Conservation (phyloP, 2,329 filamentous ascomycete genomes). For the Colletotrichum cordylinicola region DNA sequence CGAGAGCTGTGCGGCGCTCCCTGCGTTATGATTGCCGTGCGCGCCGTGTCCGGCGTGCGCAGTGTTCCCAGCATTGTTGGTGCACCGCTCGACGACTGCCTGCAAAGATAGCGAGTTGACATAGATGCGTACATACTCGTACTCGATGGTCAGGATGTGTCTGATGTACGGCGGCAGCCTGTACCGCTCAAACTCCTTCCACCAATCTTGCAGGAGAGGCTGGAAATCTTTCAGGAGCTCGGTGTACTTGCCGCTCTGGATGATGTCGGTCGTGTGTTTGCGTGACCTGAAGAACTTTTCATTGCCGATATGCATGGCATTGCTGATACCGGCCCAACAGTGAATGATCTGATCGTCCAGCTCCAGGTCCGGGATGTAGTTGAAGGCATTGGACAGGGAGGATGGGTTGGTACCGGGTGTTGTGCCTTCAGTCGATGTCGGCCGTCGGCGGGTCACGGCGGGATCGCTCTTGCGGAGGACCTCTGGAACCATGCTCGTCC, state of each 20-base stretch:
- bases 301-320: slow-evolving; percentile 90
- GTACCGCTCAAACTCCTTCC: slow-evolving; percentile 80
- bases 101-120: slow-evolving; percentile 94
- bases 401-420: slow-evolving; percentile 67
- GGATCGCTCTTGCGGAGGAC: slow-evolving; percentile 64
- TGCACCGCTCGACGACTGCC: slow-evolving; percentile 92
- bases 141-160: slow-evolving; percentile 90
- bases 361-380: slow-evolving; percentile 71
- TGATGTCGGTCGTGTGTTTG: slow-evolving; percentile 86
- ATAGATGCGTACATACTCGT: slow-evolving; percentile 93
- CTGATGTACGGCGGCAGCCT: slow-evolving; percentile 69
- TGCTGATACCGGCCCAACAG: slow-evolving; percentile 95
- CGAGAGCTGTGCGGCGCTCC: slow-evolving; percentile 53
- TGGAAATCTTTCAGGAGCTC: slow-evolving; percentile 82
- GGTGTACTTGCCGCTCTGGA: slow-evolving; percentile 85
- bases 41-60: slow-evolving; percentile 29
- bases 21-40: slow-evolving; percentile 39
- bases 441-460: slow-evolving; percentile 56
- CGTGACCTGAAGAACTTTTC: slow-evolving; percentile 86
- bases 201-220: slow-evolving; percentile 80
- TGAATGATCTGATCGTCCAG: slow-evolving; percentile 76
- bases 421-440: slow-evolving; percentile 58
- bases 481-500: slow-evolving; percentile 91
- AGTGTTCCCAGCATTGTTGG: slow-evolving; percentile 69
- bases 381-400: slow-evolving; percentile 63